These are phyloP conservation scores for Kwoniella heveanensis DNA, from an alignment of 768 basidiomycete species.

Conservation along the genomic window DNA sequence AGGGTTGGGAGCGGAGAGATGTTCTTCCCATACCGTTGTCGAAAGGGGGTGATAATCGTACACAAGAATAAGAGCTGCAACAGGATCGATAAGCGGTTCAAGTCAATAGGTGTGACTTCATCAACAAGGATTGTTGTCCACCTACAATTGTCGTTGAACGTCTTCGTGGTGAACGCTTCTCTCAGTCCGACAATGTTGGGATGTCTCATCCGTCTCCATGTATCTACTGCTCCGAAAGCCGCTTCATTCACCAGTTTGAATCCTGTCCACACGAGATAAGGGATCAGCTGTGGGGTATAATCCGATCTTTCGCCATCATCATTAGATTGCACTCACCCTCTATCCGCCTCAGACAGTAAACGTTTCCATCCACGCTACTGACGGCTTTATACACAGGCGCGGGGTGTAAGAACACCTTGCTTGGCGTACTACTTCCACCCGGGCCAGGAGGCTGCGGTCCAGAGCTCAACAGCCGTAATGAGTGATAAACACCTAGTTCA, in stretches of 20 bases:
- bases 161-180: conserved; percentile 92
- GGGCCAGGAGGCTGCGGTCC: not conserved
- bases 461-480: conserved; percentile 75
- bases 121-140: too few species aligned
- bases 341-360: conserved; percentile 77
- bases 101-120: too few species aligned
- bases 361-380: conserved; percentile 71
- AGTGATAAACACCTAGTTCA: conserved; percentile 87
- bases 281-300: too few species aligned
- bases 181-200: conserved; percentile 78
- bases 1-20: conserved; percentile 61
- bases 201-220: conserved; percentile 81
- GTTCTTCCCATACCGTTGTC: conserved; percentile 73
- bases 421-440: conserved; percentile 57
- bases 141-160: conserved; percentile 89
- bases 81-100: conserved; percentile 13
- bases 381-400: conserved; percentile 82
- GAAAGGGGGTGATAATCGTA: conserved; percentile 87
- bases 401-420: conserved; percentile 78
- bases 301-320: too few species aligned
- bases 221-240: conserved; percentile 79
- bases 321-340: conserved; percentile 89
- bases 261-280: conserved; percentile 60
- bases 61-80: conserved; percentile 80
- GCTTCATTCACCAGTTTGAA: conserved; percentile 78